Percentiles rank a stretch among this genome's conserved stretches.
These are phyloP conservation scores for Puccinia triticina DNA, from an alignment of 1,284 basidiomycete genomes.

Conservation along the genomic window DNA sequence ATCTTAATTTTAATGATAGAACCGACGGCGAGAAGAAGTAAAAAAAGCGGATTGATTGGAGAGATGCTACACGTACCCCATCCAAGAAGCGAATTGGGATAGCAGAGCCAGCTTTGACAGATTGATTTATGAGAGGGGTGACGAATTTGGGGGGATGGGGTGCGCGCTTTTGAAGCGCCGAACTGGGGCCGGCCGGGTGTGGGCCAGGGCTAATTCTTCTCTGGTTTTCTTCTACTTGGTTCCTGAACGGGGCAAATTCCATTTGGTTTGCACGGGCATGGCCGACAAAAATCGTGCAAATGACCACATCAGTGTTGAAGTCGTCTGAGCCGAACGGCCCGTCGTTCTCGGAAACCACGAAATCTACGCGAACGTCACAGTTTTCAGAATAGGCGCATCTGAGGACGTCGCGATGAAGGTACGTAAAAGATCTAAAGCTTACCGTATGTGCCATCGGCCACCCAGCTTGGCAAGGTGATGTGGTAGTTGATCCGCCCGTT, in stretches of 20 bases:
- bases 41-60: neutral
- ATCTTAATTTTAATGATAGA: neutral
- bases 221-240: conserved; percentile 20
- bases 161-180: conserved; percentile 12
- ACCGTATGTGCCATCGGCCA: conserved; percentile 37
- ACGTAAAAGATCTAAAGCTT: neutral
- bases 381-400: neutral
- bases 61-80: conserved; percentile 6
- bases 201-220: no score
- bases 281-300: conserved; percentile 25
- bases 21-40: neutral
- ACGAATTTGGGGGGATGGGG: conserved; percentile 35
- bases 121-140: neutral
- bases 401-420: neutral
- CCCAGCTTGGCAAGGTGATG: conserved; percentile 9
- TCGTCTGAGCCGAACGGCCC: conserved; percentile 25
- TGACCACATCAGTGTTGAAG: conserved; percentile 34
- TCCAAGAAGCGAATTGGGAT: conserved; percentile 30
- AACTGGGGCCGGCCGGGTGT: neutral
- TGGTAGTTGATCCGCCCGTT: neutral
- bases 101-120: neutral
- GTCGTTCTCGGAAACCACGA: conserved; percentile 36
- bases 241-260: conserved; percentile 25
- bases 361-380: neutral
- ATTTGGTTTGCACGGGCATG: conserved; percentile 4